phyloP scores from a whole-genome alignment of 2,329 filamentous ascomycete species.

The Aspergillus nomiae region DNA sequence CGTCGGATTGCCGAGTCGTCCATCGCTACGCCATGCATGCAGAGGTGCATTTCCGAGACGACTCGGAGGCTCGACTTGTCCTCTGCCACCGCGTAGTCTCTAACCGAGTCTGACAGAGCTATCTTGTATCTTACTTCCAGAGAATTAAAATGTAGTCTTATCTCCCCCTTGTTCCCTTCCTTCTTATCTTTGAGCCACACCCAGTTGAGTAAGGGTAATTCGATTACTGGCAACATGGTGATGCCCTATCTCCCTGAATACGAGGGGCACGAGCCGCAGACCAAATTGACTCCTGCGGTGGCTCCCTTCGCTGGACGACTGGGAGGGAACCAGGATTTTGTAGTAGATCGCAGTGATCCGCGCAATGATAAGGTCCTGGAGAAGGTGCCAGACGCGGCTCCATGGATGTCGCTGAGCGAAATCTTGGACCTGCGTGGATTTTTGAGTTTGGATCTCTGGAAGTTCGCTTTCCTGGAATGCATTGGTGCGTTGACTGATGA shows the following conservation, averaged over 20 bases:
- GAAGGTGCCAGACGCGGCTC: slow-evolving; percentile 45
- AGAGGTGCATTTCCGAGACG: background rate
- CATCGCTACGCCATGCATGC: background rate
- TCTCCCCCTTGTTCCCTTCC: background rate
- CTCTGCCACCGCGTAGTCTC: background rate
- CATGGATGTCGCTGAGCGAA: slow-evolving; percentile 41
- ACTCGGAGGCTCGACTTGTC: background rate
- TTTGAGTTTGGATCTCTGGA: slow-evolving; percentile 39
- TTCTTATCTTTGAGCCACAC: background rate
- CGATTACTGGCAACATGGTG: background rate
- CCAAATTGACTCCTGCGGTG: slow-evolving; percentile 15
- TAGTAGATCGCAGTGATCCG: slow-evolving; percentile 31
- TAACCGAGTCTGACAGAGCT: background rate
- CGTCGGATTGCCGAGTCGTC: background rate
- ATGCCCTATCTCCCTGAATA: slow-evolving; percentile 17
- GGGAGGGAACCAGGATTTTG: slow-evolving; percentile 41
- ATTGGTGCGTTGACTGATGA: slow-evolving; percentile 27
- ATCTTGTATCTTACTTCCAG: background rate
- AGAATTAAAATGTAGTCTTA: background rate
- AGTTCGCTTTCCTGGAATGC: slow-evolving; percentile 45
- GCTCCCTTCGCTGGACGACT: slow-evolving; percentile 38
- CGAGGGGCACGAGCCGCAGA: slow-evolving; percentile 8
- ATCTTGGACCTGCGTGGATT: slow-evolving; percentile 40
- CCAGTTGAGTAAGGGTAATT: background rate
- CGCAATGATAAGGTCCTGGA: slow-evolving; percentile 31